Conservation (phyloP, 371 early-diverging fungal genomes). For the Umbelopsis sp. region DNA sequence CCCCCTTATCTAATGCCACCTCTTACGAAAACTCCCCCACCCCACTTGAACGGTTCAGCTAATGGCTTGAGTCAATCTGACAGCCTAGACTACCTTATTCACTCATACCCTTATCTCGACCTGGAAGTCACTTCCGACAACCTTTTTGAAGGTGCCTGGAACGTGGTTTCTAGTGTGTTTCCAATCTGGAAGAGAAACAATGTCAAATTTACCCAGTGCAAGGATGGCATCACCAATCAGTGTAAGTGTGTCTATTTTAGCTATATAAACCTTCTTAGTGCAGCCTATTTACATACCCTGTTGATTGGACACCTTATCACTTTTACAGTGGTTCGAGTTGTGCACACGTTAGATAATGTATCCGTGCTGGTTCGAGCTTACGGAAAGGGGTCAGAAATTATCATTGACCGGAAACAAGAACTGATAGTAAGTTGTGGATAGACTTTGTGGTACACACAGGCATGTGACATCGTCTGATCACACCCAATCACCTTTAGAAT, state of each 20-base stretch:
- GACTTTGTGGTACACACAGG: not conserved
- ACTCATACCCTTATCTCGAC: conserved; percentile 56
- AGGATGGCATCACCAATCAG: conserved; percentile 94
- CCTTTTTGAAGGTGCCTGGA: conserved; percentile 69
- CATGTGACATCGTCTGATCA: conserved; percentile 18
- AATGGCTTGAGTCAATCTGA: not conserved
- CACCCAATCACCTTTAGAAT: conserved; percentile 56
- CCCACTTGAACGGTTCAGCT: not conserved
- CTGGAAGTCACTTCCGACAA: conserved; percentile 54
- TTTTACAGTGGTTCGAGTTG: conserved; percentile 73
- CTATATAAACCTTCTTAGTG: no score
- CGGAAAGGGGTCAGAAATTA: conserved; percentile 81
- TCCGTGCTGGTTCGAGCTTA: conserved; percentile 88
- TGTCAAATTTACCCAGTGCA: conserved; percentile 74
- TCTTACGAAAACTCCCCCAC: conserved; percentile 1
- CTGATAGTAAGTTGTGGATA: conserved; percentile 66
- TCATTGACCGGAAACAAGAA: conserved; percentile 92
- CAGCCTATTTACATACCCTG: not conserved
- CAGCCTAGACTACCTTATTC: conserved; percentile 34
- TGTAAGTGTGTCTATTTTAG: conserved; percentile 46
- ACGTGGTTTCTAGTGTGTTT: conserved; percentile 66
- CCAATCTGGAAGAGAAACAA: conserved; percentile 73
- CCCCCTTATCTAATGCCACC: not conserved
- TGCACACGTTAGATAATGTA: conserved; percentile 60
- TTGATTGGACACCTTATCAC: not conserved